Evolutionary conservation across 2,329 filamentous ascomycete genomes (phyloP), one percentile per base, ranked within the genome.

Genomic region (Aspergillus texensis): DNA sequence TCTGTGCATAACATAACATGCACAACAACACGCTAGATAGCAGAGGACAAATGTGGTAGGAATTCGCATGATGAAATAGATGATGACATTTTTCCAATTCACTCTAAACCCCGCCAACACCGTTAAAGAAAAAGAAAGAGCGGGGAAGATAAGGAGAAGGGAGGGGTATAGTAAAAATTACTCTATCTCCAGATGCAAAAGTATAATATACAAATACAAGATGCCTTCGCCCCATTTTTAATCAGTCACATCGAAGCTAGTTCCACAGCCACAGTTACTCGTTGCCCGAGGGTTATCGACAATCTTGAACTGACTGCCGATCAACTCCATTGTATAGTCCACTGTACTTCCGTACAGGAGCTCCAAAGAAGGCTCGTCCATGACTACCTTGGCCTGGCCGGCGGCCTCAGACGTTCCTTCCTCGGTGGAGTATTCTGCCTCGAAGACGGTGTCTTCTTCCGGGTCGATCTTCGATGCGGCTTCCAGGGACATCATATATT

Each of bases 231-330:
- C 16, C 11, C 28, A 28, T 6, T 19, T 60, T 68, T 63, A 75
- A 89, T 76, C 86, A 75, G 94, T 93, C 68, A 98, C 93, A 80
- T 98, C 95, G 79, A 99, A 99, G 76, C 94, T 98, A 19, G 94
- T 97, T 9, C 95, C 95, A 79, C 95, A 99, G 1, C 95, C 95
- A 81, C 95, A 99, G 77, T 92, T 97, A 79, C 94, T 98, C 62
- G 91, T 93, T 5, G 95, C 95, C 46, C 88, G 83, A 0, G 95
- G 95, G 74, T 98, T 99, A 71, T 96, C 94, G 65, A 93, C 89
- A 73, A 99, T 93, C 84, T 96, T 97, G 79, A 99, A 99, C 80
- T 98, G 94, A 73, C 90, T 92, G 30, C 91, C 91, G 74, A 97
- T 97, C 79, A 99, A 82, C 82, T 98, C 95, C 86, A 91, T 95